These are phyloP conservation scores for Botrytis medusae DNA, from an alignment of 2,329 filamentous ascomycete genomes.

Conservation along the genomic window DNA sequence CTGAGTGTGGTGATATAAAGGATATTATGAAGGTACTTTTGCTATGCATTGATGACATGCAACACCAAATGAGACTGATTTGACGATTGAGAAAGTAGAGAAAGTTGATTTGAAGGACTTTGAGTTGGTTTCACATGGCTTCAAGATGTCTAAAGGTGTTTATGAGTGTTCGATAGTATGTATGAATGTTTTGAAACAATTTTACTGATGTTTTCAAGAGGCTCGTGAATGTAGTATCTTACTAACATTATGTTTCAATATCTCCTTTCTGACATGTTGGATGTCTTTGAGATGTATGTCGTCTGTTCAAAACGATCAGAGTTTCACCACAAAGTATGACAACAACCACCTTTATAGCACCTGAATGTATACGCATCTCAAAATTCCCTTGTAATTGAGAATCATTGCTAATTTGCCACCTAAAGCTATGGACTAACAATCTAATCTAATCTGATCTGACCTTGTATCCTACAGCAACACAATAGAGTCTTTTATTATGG, in stretches of 20 bases:
- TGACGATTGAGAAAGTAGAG: background rate
- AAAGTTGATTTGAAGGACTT: background rate
- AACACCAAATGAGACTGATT: background rate
- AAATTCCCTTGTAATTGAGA: background rate
- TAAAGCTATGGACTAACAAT: background rate
- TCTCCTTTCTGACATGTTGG: background rate
- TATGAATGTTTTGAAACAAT: background rate
- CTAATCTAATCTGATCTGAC: no score
- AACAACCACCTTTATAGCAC: background rate
- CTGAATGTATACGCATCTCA: background rate
- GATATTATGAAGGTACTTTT: background rate
- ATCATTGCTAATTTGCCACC: background rate
- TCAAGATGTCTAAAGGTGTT: background rate
- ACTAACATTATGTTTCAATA: background rate
- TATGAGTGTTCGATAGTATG: background rate
- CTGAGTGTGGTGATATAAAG: accelerated
- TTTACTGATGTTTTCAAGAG: background rate
- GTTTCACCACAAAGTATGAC: accelerated
- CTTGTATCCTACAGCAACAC: background rate
- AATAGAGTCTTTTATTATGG: background rate
- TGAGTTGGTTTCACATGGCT: background rate
- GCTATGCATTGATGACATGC: accelerated
- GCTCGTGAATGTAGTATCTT: background rate
- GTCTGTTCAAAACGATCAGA: accelerated
- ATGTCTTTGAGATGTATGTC: background rate